phyloP scores from a whole-genome alignment of 176 grass and related monocot genomes.

The Avena sativa region DNA sequence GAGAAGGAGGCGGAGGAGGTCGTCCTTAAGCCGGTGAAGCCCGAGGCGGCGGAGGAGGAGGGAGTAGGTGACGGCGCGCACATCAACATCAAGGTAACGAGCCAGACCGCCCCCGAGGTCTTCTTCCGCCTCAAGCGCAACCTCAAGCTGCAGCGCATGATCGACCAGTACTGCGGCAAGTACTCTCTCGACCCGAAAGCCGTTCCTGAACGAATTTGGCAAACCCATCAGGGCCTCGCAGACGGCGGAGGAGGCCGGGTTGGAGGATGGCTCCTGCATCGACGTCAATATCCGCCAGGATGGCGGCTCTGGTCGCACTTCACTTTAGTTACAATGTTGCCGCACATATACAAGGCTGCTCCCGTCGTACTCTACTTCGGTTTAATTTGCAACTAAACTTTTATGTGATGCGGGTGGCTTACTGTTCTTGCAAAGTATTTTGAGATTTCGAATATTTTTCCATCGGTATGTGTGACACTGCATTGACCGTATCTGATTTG shows the following conservation, averaged over 20 bases:
- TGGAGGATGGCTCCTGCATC: slow-evolving; percentile 34
- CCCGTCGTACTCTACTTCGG: too few relatives aligned
- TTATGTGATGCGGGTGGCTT: too few relatives aligned
- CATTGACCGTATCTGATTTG: too few relatives aligned
- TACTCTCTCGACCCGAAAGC: slow-evolving; percentile 18
- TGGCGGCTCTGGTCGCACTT: not conserved
- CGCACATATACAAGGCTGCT: too few relatives aligned
- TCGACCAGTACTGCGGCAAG: slow-evolving; percentile 32
- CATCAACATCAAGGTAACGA: slow-evolving; percentile 30
- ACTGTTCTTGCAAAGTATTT: too few relatives aligned
- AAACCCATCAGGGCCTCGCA: not conserved
- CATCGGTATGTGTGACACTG: too few relatives aligned
- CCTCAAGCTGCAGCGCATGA: not conserved
- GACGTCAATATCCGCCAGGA: not conserved
- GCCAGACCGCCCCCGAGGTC: not conserved
- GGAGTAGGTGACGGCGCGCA: not conserved
- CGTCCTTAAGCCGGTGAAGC: slow-evolving; percentile 6
- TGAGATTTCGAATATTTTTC: too few relatives aligned
- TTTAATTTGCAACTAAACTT: too few relatives aligned
- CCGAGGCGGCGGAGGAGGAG: not conserved
- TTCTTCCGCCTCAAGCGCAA: not conserved
- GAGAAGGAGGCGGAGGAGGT: not conserved
- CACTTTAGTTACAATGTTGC: not conserved
- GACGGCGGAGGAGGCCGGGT: slow-evolving; percentile 4
- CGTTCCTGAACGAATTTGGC: not conserved